Base-by-base conservation (phyloP, 1,284 basidiomycete species). In the Athelia psychrophila region DNA sequence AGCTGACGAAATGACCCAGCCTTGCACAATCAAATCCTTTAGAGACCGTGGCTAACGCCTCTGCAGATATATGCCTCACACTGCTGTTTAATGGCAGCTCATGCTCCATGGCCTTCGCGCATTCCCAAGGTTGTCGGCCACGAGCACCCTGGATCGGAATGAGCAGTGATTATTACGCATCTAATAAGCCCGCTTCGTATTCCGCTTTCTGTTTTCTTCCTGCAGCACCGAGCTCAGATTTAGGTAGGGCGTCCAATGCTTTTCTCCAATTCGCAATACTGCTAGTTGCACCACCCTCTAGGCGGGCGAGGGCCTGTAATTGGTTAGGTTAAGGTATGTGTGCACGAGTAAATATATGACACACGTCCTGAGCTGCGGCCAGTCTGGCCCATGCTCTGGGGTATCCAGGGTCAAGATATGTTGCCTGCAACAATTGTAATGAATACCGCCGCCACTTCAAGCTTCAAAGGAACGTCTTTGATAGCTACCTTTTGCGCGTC, bases 1-100 rank as follows among this genome's bases (percentile, higher is more conserved):
- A 10, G 68, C 67, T 47, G 51, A 49, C 30, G 60, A 36, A 15
- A 70, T 64, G 33, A 71, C 60, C 60, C 68, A 70, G 9, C 59
- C 70, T 57, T 68, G 45, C 2, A 32, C 40, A 33, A 4, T 38
- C 40, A 50, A 27, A 50, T 10, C 18, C 13, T 18, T 45, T 9
- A 45, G n/a, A 6, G 24, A 25, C 23, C 16, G 25, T 5, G 5
- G 23, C 18, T 25, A 42, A n/a, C n/a, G n/a, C n/a, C 18, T 22
- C 16, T 42, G 38, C 9, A 42, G 38, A 51, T 13, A 22, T 48
- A 52, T 42, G 10, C 58, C 64, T 50, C 54, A 70, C 68, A 49
- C 67, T 69, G 18, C 64, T 67, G 9, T 38, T 35, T 5, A 54
- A 20, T 12, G 52, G 18, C 10, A 68, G 56, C 18, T 60, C 55